Conservation (phyloP, 495 filamentous ascomycete genomes). For the Bryoglossum gracile region DNA sequence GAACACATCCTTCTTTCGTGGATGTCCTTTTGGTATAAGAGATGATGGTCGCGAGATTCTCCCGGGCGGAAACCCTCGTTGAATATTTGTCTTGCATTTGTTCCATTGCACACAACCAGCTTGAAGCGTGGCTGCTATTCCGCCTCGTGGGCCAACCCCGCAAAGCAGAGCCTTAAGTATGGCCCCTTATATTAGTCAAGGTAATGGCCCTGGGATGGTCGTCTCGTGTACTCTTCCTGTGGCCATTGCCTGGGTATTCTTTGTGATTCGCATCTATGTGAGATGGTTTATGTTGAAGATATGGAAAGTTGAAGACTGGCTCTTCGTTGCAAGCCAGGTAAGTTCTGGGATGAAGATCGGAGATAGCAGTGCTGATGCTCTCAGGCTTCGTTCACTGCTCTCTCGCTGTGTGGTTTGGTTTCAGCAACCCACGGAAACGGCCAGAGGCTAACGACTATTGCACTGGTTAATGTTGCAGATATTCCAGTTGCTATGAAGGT, state of each 20-base stretch:
- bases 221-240: constrained; percentile 2
- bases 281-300: constrained; percentile 9
- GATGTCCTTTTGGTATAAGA: too few relatives aligned
- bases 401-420: neutral
- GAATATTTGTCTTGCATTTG: neutral
- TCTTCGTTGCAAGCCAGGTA: constrained; percentile 17
- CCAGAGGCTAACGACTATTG: constrained; percentile 4
- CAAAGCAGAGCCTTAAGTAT: too few relatives aligned
- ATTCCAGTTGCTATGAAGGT: constrained; percentile 16
- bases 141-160: neutral
- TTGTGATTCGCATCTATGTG: constrained; percentile 5
- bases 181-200: constrained; percentile 2
- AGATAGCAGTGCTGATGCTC: neutral
- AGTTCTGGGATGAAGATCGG: too few relatives aligned
- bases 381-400: neutral
- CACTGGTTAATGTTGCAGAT: constrained; percentile 1
- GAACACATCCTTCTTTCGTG: too few relatives aligned
- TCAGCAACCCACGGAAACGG: constrained; percentile 14
- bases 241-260: constrained; percentile 9
- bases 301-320: constrained; percentile 16
- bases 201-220: constrained; percentile 11
- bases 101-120: neutral
- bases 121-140: neutral
- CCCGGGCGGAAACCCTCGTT: neutral
- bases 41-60: neutral